phyloP scores from a whole-genome alignment of 352 stramenopile genomes.

The Phytopythium ostracodes region DNA sequence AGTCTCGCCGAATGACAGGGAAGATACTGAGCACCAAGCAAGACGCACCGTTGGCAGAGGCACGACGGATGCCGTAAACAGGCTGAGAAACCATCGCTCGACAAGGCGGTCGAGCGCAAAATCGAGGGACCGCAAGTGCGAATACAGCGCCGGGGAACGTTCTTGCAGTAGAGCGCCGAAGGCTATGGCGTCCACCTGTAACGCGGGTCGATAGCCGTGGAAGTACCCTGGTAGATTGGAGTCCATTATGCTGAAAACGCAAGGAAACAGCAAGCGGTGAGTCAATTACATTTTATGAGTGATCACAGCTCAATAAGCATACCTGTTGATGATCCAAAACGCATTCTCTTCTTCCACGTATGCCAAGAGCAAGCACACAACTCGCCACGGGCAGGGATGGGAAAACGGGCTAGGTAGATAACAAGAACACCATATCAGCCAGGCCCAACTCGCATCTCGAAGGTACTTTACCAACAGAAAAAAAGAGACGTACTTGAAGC shows the following conservation, averaged over 20 bases:
- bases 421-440: conserved; percentile 1
- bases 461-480: background rate
- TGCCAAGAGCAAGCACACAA: conserved; percentile 58
- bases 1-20: too few relatives aligned
- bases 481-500: conserved; percentile 51
- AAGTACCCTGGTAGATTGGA: conserved; percentile 72
- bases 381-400: conserved; percentile 68
- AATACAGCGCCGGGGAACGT: conserved; percentile 41
- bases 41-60: conserved; percentile 59
- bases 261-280: background rate
- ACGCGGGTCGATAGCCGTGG: conserved; percentile 62
- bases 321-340: conserved; percentile 86
- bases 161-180: conserved; percentile 55
- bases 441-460: background rate
- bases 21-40: background rate
- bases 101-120: conserved; percentile 55
- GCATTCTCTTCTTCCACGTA: conserved; percentile 78
- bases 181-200: conserved; percentile 63
- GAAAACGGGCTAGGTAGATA: conserved; percentile 47
- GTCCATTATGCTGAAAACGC: conserved; percentile 45
- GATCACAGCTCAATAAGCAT: background rate
- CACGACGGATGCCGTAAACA: conserved; percentile 66
- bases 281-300: background rate
- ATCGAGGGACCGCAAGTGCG: conserved; percentile 42
- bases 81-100: conserved; percentile 71